Evolutionary conservation across 441 rosid species (phyloP).

Genomic region (Capsella rubella): DNA sequence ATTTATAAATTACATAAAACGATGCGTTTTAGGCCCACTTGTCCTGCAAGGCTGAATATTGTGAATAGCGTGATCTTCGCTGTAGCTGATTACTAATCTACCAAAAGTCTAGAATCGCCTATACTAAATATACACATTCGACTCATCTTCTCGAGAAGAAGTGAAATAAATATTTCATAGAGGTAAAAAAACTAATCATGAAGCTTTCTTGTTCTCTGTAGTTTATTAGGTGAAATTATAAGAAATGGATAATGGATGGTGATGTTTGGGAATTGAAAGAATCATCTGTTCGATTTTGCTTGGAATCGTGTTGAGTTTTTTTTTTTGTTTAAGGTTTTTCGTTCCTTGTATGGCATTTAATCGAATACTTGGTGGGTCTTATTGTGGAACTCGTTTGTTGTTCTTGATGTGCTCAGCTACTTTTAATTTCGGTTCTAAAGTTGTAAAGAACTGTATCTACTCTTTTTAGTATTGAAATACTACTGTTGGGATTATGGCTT

Average conservation of each 20-base stretch:
- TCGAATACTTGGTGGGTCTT: constrained; percentile 28
- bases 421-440: too few species aligned
- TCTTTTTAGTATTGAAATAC: too few species aligned
- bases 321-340: not conserved
- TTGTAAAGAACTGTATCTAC: too few species aligned
- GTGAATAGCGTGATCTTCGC: not conserved
- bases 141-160: not conserved
- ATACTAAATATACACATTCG: too few species aligned
- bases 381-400: not conserved
- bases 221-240: not conserved
- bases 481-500: not conserved
- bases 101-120: constrained; percentile 5
- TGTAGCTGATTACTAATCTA: not conserved
- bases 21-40: constrained; percentile 11
- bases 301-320: too few species aligned
- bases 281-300: not conserved
- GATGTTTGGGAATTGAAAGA: not conserved
- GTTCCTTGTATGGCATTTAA: constrained; percentile 11
- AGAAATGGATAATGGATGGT: not conserved
- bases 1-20: not conserved
- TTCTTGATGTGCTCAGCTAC: not conserved
- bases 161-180: not conserved
- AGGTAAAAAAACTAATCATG: constrained; percentile 7
- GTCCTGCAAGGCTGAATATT: constrained; percentile 7
- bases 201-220: constrained; percentile 9